Base-by-base conservation (phyloP, 1,284 basidiomycete species). In the Ceratobasidium sp. region DNA sequence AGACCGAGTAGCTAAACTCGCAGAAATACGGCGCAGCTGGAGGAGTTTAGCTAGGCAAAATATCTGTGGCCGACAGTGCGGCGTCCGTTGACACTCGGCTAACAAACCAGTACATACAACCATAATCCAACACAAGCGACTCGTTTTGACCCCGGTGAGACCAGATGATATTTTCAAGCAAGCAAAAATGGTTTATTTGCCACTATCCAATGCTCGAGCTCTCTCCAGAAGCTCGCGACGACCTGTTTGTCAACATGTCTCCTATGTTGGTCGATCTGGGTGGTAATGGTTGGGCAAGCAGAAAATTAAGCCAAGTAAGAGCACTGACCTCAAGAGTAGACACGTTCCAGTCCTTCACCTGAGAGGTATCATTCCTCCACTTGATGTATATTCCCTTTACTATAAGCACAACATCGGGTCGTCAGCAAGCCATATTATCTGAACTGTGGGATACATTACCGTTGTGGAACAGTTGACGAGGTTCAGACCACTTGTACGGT, bases 321-420 rank as follows among this genome's bases (percentile, higher is more conserved):
- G 58, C 54, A 76, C 82, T 11, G 74, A 94, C 95, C 86, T 94
- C 94, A 77, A 98, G 86, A 79, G 96, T 94, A 0, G 92, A 92
- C 19, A 98, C 96, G 80, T 98, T 98, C 97, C 97, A 99, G 79
- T 98, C 95, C 80, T 92, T 91, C 76, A 98, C 92, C 77, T 92
- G 94, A 0, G 89, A 83, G 78, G 96, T 96, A 78, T 98, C 96
- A 79, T 96, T 96, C 61, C 92, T 88, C 92, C 95, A 97, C 31
- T 95, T 90, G 59, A 98, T 91, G 81, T 98, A 96, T 43, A 98
- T 87, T 2, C 96, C 96, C 81, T 96, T 96, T 37, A 98, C 95
- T 96, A 79, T 29, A 65, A 8, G 11, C 9, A 2, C 2, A 34
- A 8, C 11, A n/a, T n/a, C 49, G 22, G 22, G 49, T 53, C 24